Evolutionary conservation across 164 flowering plant species (phyloP).

Genomic region (Platanus orientalis): DNA sequence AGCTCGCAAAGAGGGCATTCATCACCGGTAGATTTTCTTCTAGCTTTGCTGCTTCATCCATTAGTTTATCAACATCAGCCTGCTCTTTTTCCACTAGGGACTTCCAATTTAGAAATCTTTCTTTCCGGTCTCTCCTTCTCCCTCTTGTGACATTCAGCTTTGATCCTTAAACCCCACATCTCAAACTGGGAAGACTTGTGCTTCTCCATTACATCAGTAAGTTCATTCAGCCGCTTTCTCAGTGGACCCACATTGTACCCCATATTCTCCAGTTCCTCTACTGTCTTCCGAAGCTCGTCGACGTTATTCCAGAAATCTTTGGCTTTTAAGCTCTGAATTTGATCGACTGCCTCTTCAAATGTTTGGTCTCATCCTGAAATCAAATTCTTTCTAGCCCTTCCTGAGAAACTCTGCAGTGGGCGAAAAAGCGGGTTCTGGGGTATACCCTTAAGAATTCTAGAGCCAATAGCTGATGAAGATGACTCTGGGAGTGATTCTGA

Average conservation of each 20-base stretch:
- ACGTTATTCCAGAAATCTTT: slow-evolving; percentile 13
- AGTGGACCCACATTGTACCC: slow-evolving; percentile 16
- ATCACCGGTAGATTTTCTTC: background rate
- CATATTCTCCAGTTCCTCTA: slow-evolving; percentile 16
- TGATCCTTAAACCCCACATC: slow-evolving; percentile 4
- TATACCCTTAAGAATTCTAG: slow-evolving; percentile 14
- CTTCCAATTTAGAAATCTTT: slow-evolving; percentile 6
- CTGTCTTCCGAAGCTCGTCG: slow-evolving; percentile 6
- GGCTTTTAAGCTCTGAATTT: slow-evolving; percentile 3
- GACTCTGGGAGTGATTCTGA: too few species aligned
- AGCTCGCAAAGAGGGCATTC: background rate
- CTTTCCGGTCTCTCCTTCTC: slow-evolving; percentile 12
- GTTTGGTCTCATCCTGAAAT: slow-evolving; percentile 10
- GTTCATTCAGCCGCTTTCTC: slow-evolving; percentile 16
- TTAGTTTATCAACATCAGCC: background rate
- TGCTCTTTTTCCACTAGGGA: background rate
- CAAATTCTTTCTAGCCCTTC: slow-evolving; percentile 3
- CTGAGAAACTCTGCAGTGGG: slow-evolving; percentile 10
- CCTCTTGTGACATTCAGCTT: slow-evolving; percentile 11
- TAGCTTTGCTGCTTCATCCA: background rate
- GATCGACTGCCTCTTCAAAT: slow-evolving; percentile 13
- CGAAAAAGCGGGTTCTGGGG: slow-evolving; percentile 18
- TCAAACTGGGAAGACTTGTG: background rate
- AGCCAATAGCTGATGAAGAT: background rate
- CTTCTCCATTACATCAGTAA: slow-evolving; percentile 10